phyloP scores from a whole-genome alignment of 1,139 yeast species.

The Yamadazyma sp. region DNA sequence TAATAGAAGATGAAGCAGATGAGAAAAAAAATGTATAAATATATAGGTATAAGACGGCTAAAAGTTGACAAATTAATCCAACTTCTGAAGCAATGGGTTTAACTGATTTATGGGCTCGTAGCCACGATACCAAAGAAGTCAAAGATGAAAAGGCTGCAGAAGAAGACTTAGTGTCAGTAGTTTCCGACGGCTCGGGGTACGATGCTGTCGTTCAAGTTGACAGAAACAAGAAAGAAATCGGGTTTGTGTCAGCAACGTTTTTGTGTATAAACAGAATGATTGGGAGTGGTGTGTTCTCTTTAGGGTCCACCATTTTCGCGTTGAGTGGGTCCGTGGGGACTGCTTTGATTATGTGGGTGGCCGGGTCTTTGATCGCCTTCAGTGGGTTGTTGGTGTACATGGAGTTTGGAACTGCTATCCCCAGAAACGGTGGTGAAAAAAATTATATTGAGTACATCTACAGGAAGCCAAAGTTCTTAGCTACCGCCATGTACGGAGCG shows the following conservation, averaged over 20 bases:
- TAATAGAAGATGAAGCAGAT: background rate
- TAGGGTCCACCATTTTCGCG: constrained; percentile 73
- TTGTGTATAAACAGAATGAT: constrained; percentile 77
- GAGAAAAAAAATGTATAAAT: constrained; percentile 5
- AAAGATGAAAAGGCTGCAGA: constrained; percentile 2
- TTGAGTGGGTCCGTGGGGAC: constrained; percentile 77
- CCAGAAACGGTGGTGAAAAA: constrained; percentile 87
- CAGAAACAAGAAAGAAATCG: constrained; percentile 56
- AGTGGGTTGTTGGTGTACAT: constrained; percentile 75
- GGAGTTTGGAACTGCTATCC: constrained; percentile 84
- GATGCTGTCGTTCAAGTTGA: constrained; percentile 47
- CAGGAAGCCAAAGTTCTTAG: constrained; percentile 65
- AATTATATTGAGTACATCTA: constrained; percentile 76
- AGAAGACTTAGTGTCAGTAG: constrained; percentile 17
- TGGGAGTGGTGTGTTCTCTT: constrained; percentile 87
- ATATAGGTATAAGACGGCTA: background rate
- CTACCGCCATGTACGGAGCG: constrained; percentile 74
- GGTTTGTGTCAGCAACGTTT: constrained; percentile 67
- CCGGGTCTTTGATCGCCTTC: constrained; percentile 72
- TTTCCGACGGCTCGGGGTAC: constrained; percentile 18
- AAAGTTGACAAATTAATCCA: background rate
- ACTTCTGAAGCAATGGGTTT: constrained; percentile 4
- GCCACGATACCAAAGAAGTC: constrained; percentile 1
- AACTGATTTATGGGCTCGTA: constrained; percentile 3
- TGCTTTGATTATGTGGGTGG: constrained; percentile 71